Conservation (phyloP, 805 yeast genomes). For the Ogataea siamensis region DNA sequence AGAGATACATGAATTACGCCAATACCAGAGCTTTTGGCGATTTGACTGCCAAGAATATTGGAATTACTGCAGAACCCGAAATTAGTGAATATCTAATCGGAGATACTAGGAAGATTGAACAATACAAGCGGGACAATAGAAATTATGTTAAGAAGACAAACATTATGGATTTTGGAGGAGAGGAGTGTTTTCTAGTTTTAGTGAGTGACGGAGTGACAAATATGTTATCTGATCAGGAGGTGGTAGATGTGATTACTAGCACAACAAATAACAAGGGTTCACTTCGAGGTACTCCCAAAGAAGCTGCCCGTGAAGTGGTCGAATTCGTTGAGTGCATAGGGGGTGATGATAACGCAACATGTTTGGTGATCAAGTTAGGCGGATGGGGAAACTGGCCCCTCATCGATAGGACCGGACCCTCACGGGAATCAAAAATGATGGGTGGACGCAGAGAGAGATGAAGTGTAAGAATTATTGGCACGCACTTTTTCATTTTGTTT, state of each 20-base stretch:
- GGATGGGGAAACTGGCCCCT: constrained; percentile 97
- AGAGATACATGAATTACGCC: constrained; percentile 73
- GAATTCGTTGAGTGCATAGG: constrained; percentile 82
- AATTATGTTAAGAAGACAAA: constrained; percentile 20
- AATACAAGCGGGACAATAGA: constrained; percentile 26
- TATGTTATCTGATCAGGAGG: constrained; percentile 81
- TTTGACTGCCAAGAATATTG: constrained; percentile 70
- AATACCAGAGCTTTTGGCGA: constrained; percentile 97
- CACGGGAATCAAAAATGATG: constrained; percentile 64
- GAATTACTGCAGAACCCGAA: constrained; percentile 92
- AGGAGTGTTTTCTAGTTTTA: constrained; percentile 80
- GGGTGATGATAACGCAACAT: constrained; percentile 95
- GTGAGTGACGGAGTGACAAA: constrained; percentile 88
- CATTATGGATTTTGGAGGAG: constrained; percentile 61
- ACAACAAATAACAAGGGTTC: constrained; percentile 64
- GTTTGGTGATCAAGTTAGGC: constrained; percentile 69
- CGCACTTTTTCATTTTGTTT: constrained; percentile 4
- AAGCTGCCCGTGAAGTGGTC: constrained; percentile 81
- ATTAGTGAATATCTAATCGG: constrained; percentile 69
- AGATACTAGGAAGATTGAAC: constrained; percentile 42
- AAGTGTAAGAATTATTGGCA: not conserved
- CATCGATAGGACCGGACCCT: constrained; percentile 76
- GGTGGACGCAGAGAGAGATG: constrained; percentile 21
- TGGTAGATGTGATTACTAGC: constrained; percentile 80
- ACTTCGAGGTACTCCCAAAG: constrained; percentile 74